Evolutionary conservation across 768 basidiomycete species (phyloP).

Genomic region (Boletus vinaceobasis): DNA sequence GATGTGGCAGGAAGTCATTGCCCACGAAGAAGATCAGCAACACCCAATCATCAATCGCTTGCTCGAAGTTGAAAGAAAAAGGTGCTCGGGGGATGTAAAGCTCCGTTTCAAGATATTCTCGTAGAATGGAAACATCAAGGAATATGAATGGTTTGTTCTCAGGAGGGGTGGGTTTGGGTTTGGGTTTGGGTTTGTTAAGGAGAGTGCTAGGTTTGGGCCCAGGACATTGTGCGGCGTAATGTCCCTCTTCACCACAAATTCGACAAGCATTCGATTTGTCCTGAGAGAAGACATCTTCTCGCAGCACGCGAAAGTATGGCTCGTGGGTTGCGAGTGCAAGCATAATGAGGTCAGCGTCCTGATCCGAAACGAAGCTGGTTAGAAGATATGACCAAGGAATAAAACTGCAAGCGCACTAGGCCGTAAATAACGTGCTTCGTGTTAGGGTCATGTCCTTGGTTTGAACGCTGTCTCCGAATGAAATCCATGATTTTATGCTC

Average conservation of each 20-base stretch:
- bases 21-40: slow-evolving; percentile 99
- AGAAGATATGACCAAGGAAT: neutral
- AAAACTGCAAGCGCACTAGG: slow-evolving; percentile 51
- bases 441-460: slow-evolving; percentile 90
- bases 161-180: slow-evolving; percentile 47
- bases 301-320: slow-evolving; percentile 94
- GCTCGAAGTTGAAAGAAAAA: slow-evolving; percentile 91
- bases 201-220: slow-evolving; percentile 66
- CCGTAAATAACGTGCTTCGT: slow-evolving; percentile 97
- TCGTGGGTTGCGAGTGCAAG: slow-evolving; percentile 96
- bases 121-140: slow-evolving; percentile 91
- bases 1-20: slow-evolving; percentile 96
- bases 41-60: slow-evolving; percentile 99
- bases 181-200: slow-evolving; percentile 37
- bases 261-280: slow-evolving; percentile 78
- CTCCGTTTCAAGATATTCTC: slow-evolving; percentile 97
- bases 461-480: slow-evolving; percentile 84
- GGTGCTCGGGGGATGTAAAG: slow-evolving; percentile 74
- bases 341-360: slow-evolving; percentile 99
- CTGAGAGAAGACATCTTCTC: slow-evolving; percentile 96
- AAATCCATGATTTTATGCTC: slow-evolving; percentile 99
- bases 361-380: slow-evolving; percentile 5
- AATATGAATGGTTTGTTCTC: slow-evolving; percentile 95
- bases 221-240: slow-evolving; percentile 93
- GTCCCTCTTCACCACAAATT: slow-evolving; percentile 91